These are phyloP conservation scores for Phaeotremella skinneri DNA, from an alignment of 768 basidiomycete genomes.

Conservation along the genomic window DNA sequence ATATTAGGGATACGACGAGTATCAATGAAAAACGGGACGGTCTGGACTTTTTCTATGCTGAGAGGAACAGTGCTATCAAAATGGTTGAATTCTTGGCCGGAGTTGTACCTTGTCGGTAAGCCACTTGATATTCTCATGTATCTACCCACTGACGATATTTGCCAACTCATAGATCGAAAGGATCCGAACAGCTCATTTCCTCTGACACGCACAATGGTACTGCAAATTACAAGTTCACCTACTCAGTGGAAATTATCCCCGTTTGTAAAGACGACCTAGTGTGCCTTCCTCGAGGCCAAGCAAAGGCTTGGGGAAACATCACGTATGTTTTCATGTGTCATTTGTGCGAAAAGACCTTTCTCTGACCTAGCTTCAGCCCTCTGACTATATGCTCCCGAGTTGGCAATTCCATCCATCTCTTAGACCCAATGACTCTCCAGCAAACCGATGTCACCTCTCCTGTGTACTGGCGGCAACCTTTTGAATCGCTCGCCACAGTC, in stretches of 20 bases:
- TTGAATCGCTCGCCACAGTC: slow-evolving; percentile 75
- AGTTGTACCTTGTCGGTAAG: slow-evolving; percentile 83
- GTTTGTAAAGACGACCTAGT: slow-evolving; percentile 98
- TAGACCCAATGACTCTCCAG: slow-evolving; percentile 85
- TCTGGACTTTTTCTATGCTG: slow-evolving; percentile 93
- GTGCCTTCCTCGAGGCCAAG: slow-evolving; percentile 78
- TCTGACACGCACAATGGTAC: slow-evolving; percentile 87
- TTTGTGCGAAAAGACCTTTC: not conserved
- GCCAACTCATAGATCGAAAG: slow-evolving; percentile 65
- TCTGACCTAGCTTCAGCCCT: slow-evolving; percentile 55
- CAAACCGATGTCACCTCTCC: slow-evolving; percentile 72
- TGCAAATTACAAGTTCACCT: slow-evolving; percentile 95
- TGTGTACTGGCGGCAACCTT: slow-evolving; percentile 88
- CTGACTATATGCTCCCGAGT: slow-evolving; percentile 85
- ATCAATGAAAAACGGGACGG: slow-evolving; percentile 93
- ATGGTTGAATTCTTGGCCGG: slow-evolving; percentile 91
- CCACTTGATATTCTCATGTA: slow-evolving; percentile 3
- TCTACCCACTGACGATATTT: not conserved
- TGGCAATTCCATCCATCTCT: slow-evolving; percentile 82
- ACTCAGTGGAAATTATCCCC: slow-evolving; percentile 93
- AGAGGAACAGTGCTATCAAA: slow-evolving; percentile 85
- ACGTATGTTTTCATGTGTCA: slow-evolving; percentile 50
- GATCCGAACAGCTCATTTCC: slow-evolving; percentile 91
- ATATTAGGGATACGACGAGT: slow-evolving; percentile 69
- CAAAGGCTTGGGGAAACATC: slow-evolving; percentile 81